Evolutionary conservation across 1,284 basidiomycete genomes (phyloP).

Genomic region (Waitea zeae): DNA sequence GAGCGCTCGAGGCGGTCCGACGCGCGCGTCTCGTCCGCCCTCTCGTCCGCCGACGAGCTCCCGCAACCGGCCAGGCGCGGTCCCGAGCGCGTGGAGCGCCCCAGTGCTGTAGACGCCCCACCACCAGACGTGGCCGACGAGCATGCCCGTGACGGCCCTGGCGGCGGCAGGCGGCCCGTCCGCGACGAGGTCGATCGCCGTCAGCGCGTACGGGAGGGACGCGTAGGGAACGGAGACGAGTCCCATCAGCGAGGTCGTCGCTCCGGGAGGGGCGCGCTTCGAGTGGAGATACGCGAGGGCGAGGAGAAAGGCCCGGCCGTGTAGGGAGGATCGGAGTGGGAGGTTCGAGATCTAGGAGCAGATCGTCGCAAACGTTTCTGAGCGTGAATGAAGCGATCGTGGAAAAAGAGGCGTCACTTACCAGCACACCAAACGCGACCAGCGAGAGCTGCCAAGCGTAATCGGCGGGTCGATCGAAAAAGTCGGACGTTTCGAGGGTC

Average conservation of each 20-base stretch:
- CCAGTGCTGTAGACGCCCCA: constrained; percentile 36
- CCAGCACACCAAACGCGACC: constrained; percentile 37
- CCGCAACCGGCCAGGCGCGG: constrained; percentile 22
- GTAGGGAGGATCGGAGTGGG: constrained; percentile 40
- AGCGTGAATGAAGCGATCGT: not conserved
- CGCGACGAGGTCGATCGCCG: constrained; percentile 54
- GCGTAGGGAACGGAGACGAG: constrained; percentile 50
- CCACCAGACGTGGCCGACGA: constrained; percentile 49
- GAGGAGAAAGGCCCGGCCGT: constrained; percentile 51
- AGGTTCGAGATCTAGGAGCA: constrained; percentile 43
- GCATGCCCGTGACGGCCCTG: constrained; percentile 18
- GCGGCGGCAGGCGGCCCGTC: constrained; percentile 44
- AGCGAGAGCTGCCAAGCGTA: constrained; percentile 58
- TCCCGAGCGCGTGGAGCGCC: constrained; percentile 10
- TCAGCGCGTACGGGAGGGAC: constrained; percentile 64
- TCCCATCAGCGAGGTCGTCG: constrained; percentile 59
- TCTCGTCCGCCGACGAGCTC: constrained; percentile 16
- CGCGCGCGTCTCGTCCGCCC: no score
- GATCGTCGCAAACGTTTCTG: no score
- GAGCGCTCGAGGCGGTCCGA: no score
- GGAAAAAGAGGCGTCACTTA: constrained; percentile 17
- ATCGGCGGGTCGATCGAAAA: constrained; percentile 42
- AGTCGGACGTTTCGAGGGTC: constrained; percentile 50
- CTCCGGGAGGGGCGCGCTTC: constrained; percentile 42
- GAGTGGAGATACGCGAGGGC: constrained; percentile 55